Percentiles rank a stretch among this genome's conserved stretches.
Evolutionary conservation across 208 protist genomes (phyloP).

Genomic region (Vickermania spadyakhi): DNA sequence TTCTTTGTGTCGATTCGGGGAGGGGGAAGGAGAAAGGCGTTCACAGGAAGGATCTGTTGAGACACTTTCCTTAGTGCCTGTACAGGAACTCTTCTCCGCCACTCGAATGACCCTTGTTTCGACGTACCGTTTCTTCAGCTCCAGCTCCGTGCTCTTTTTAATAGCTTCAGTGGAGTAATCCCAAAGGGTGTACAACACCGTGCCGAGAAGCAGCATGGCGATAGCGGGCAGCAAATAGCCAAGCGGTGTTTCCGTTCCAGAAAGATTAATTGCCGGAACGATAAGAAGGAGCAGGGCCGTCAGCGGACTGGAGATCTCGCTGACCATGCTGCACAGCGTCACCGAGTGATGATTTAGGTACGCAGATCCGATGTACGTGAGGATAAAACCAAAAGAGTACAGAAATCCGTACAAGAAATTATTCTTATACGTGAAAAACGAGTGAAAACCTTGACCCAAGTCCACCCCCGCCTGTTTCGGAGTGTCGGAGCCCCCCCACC

Average conservation of each 20-base stretch:
- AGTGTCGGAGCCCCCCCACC: slow-evolving; percentile 54
- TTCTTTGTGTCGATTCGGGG: no score
- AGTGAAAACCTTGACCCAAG: slow-evolving; percentile 45
- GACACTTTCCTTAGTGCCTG: no score
- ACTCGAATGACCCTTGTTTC: slow-evolving; percentile 9
- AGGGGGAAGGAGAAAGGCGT: no score
- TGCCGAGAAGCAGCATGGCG: slow-evolving; percentile 34
- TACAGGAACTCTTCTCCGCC: no score
- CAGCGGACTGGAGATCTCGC: slow-evolving; percentile 59
- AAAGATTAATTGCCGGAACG: slow-evolving; percentile 54
- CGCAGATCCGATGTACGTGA: slow-evolving; percentile 62
- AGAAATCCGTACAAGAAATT: slow-evolving; percentile 67
- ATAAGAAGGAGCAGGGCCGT: slow-evolving; percentile 68
- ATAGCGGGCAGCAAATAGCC: slow-evolving; percentile 58
- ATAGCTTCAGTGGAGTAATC: slow-evolving; percentile 56
- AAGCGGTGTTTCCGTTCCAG: slow-evolving; percentile 43
- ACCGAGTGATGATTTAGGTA: slow-evolving; percentile 87
- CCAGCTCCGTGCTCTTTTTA: slow-evolving; percentile 43
- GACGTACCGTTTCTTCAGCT: slow-evolving; percentile 30
- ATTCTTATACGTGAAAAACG: slow-evolving; percentile 37
- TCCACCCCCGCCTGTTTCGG: slow-evolving; percentile 50
- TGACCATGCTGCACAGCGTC: slow-evolving; percentile 71
- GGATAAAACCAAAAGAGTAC: slow-evolving; percentile 68
- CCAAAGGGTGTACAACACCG: slow-evolving; percentile 66
- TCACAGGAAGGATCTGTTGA: no score